These are phyloP conservation scores for Cinchona pubescens DNA, from an alignment of 257 asterid genomes.

Conservation along the genomic window DNA sequence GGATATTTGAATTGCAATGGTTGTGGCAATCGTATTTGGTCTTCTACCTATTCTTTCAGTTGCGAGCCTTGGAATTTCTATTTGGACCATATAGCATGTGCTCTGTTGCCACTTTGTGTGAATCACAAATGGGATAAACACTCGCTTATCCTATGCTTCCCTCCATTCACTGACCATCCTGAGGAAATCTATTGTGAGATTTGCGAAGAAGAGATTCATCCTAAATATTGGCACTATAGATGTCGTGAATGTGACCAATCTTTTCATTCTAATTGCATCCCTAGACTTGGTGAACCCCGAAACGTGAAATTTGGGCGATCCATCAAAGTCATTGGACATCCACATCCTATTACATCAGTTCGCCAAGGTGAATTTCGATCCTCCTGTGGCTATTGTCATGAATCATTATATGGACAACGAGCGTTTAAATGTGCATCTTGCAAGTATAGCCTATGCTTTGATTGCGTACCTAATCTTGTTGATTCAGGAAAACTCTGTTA, in stretches of 20 bases:
- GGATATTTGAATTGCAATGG: no score
- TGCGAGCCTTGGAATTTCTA: not conserved
- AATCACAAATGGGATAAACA: not conserved
- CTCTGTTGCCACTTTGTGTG: not conserved
- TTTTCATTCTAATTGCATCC: not conserved
- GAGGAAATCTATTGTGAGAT: slow-evolving; percentile 11
- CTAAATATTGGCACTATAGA: not conserved
- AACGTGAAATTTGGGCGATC: not conserved
- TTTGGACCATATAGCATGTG: not conserved
- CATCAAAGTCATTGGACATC: not conserved
- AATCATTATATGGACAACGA: not conserved
- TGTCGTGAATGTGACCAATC: slow-evolving; percentile 1
- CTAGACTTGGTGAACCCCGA: not conserved
- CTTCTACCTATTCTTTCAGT: no score
- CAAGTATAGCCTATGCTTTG: not conserved
- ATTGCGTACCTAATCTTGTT: no score
- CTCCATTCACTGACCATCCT: not conserved
- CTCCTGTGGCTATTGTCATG: not conserved
- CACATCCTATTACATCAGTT: not conserved
- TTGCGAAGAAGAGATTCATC: slow-evolving; percentile 7
- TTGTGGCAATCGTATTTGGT: no score
- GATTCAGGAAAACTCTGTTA: no score
- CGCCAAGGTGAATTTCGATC: not conserved
- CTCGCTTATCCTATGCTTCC: not conserved
- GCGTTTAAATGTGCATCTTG: not conserved